Conservation (phyloP, 495 filamentous ascomycete genomes). For the Pseudevernia furfuracea region DNA sequence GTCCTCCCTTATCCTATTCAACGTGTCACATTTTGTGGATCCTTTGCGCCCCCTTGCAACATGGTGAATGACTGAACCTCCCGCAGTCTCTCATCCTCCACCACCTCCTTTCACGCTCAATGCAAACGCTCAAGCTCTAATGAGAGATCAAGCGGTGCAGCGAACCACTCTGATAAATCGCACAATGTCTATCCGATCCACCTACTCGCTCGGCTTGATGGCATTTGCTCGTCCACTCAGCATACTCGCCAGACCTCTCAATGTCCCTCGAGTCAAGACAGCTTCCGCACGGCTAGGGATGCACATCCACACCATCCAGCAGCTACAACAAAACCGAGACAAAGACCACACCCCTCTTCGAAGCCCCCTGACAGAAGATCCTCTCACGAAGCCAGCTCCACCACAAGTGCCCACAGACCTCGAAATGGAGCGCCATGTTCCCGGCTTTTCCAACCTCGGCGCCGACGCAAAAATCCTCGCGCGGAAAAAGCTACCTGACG, state of each 20-base stretch:
- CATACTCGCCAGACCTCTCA: not conserved
- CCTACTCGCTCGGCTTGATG: not conserved
- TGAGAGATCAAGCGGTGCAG: not conserved
- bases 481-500: too few relatives aligned
- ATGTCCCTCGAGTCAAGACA: not conserved
- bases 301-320: not conserved
- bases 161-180: not conserved
- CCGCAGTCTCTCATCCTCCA: not conserved
- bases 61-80: not conserved
- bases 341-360: not conserved
- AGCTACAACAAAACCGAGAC: not conserved
- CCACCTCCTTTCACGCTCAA: not conserved
- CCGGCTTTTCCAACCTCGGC: not conserved
- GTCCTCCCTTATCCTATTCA: not conserved
- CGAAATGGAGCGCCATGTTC: not conserved
- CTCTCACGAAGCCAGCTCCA: not conserved
- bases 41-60: not conserved
- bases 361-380: not conserved
- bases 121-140: not conserved
- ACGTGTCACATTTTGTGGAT: not conserved
- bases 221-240: not conserved
- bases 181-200: slow-evolving; percentile 1
- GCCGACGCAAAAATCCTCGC: not conserved
- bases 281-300: not conserved
- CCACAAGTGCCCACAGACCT: not conserved